Percentiles rank a stretch among this genome's conserved stretches.
Conservation (phyloP, 805 yeast species). For the Tetrapisispora pingtungensis region DNA sequence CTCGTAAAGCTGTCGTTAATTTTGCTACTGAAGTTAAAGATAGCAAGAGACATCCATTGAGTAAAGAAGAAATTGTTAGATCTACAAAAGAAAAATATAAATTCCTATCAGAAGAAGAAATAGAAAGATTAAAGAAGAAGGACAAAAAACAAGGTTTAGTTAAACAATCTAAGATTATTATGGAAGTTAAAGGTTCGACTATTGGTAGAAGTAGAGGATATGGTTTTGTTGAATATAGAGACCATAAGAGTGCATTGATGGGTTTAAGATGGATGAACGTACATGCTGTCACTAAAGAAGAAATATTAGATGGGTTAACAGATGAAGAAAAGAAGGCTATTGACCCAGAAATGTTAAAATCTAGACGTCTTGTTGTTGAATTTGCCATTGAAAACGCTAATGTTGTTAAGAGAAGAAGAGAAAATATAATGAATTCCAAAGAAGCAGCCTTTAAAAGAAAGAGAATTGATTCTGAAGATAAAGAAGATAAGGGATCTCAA, state of each 20-base stretch:
- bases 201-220: slow-evolving; percentile 92
- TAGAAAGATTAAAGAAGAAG: slow-evolving; percentile 36
- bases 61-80: slow-evolving; percentile 78
- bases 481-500: slow-evolving; percentile 9
- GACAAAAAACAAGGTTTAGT: slow-evolving; percentile 83
- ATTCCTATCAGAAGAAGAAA: slow-evolving; percentile 32
- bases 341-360: slow-evolving; percentile 43
- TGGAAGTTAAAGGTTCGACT: slow-evolving; percentile 80
- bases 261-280: slow-evolving; percentile 96
- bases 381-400: slow-evolving; percentile 94
- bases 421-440: slow-evolving; percentile 41
- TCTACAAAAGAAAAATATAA: slow-evolving; percentile 58
- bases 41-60: slow-evolving; percentile 67
- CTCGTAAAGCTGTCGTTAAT: slow-evolving; percentile 87
- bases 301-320: slow-evolving; percentile 57
- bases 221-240: slow-evolving; percentile 88
- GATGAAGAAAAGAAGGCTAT: slow-evolving; percentile 57
- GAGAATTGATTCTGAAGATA: slow-evolving; percentile 15
- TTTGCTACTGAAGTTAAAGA: slow-evolving; percentile 84
- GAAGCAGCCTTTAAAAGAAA: slow-evolving; percentile 24
- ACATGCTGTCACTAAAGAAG: slow-evolving; percentile 66
- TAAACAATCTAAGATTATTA: slow-evolving; percentile 84
- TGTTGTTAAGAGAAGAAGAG: slow-evolving; percentile 83
- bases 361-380: slow-evolving; percentile 80
- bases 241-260: slow-evolving; percentile 89